Conservation (phyloP, 2,329 filamentous ascomycete species). For the Aspergillus ochraceoroseus region DNA sequence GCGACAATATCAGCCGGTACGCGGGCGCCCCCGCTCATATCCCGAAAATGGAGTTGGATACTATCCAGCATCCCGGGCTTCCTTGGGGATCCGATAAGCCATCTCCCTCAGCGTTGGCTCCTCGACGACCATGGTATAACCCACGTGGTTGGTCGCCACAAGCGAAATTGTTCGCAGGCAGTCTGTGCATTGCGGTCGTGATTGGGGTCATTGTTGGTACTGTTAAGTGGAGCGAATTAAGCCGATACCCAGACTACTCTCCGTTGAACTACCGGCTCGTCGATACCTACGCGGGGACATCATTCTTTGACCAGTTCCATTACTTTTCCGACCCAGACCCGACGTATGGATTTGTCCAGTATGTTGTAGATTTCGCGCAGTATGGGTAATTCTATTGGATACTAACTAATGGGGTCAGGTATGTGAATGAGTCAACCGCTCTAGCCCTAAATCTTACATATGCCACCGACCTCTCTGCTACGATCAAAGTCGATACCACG, state of each 20-base stretch:
- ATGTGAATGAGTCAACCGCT: conserved; percentile 39
- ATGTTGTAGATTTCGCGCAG: conserved; percentile 24
- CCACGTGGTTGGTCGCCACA: conserved; percentile 52
- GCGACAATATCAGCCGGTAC: too few relatives aligned
- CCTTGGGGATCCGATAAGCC: conserved; percentile 50
- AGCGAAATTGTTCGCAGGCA: conserved; percentile 45
- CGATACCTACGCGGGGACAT: conserved; percentile 40
- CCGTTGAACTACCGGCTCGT: conserved; percentile 39
- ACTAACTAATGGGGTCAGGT: conserved; percentile 24
- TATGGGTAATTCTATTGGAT: too few relatives aligned
- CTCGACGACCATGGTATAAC: conserved; percentile 40
- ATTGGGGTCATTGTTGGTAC: conserved; percentile 48
- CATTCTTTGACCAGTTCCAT: conserved; percentile 46
- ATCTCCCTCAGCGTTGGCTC: too few relatives aligned
- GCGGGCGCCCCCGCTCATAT: too few relatives aligned
- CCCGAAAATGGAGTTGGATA: too few relatives aligned
- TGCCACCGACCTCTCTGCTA: conserved; percentile 50
- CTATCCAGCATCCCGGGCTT: conserved; percentile 40
- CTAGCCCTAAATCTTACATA: conserved; percentile 55
- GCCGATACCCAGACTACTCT: conserved; percentile 44
- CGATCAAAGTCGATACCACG: conserved; percentile 59
- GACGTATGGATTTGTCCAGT: conserved; percentile 46
- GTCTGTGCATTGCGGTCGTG: conserved; percentile 42
- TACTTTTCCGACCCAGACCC: conserved; percentile 46
- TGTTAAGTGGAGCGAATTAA: conserved; percentile 35